Conservation (phyloP, 768 basidiomycete species). For the Naematelia aurantialba region DNA sequence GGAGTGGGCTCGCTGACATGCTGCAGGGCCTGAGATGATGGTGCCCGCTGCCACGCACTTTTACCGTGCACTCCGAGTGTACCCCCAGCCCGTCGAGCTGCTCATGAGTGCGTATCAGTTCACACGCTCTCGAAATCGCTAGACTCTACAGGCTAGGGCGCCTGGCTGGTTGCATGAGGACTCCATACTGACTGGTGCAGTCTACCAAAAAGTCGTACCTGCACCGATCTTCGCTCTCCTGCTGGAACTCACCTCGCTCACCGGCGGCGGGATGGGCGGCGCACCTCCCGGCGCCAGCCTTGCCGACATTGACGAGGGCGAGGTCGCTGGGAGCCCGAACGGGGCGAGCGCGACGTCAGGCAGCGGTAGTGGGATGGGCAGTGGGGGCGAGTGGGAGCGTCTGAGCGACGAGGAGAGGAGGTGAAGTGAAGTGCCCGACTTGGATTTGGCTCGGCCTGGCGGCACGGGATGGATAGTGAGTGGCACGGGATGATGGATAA, state of each 20-base stretch:
- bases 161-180: too few species aligned
- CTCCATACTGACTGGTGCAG: constrained; percentile 17
- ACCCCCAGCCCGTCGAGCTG: constrained; percentile 89
- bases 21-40: constrained; percentile 68
- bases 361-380: constrained; percentile 20
- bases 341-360: constrained; percentile 20
- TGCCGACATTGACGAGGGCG: constrained; percentile 32
- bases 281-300: constrained; percentile 23
- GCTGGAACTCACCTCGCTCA: constrained; percentile 68
- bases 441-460: too few species aligned
- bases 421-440: neutral
- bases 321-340: constrained; percentile 5
- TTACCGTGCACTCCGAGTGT: constrained; percentile 88
- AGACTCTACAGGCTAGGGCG: too few species aligned
- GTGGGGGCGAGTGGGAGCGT: constrained; percentile 35
- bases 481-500: too few species aligned
- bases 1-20: constrained; percentile 4
- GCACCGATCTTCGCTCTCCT: constrained; percentile 52
- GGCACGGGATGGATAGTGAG: too few species aligned
- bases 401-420: constrained; percentile 24
- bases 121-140: too few species aligned
- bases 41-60: constrained; percentile 81
- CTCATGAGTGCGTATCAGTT: constrained; percentile 68
- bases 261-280: constrained; percentile 5
- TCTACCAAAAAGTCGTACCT: constrained; percentile 88